phyloP scores from a whole-genome alignment of 176 grass and related monocot genomes.

The Oryza australiensis region DNA sequence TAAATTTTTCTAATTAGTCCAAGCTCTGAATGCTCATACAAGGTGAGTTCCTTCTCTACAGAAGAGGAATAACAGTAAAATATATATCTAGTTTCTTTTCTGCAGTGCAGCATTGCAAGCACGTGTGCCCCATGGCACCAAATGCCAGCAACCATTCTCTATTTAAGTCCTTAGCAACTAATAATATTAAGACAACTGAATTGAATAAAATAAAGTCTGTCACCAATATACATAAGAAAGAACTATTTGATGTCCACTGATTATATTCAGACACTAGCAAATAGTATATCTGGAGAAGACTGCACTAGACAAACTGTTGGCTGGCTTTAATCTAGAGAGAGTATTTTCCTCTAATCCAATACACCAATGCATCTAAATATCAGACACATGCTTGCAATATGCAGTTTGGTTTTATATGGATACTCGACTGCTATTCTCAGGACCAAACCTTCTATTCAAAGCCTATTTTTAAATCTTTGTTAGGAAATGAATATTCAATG shows the following conservation, averaged over 20 bases:
- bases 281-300: not conserved
- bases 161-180: not conserved
- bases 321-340: not conserved
- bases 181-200: not conserved
- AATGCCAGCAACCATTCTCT: not conserved
- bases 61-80: too few relatives aligned
- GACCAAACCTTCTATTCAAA: too few relatives aligned
- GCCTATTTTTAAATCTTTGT: too few relatives aligned
- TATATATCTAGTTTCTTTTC: too few relatives aligned
- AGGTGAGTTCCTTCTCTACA: not conserved
- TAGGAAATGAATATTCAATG: too few relatives aligned
- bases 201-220: not conserved
- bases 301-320: not conserved
- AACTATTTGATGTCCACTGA: not conserved
- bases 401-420: too few relatives aligned
- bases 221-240: not conserved
- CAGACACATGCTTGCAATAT: not conserved
- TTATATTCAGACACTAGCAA: not conserved
- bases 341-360: not conserved
- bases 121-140: not conserved
- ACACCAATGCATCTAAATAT: too few relatives aligned
- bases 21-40: not conserved
- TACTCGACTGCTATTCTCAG: too few relatives aligned
- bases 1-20: not conserved
- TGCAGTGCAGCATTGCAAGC: too few relatives aligned